These are phyloP conservation scores for Aspergillus neoniger DNA, from an alignment of 2,329 filamentous ascomycete genomes.

Conservation along the genomic window DNA sequence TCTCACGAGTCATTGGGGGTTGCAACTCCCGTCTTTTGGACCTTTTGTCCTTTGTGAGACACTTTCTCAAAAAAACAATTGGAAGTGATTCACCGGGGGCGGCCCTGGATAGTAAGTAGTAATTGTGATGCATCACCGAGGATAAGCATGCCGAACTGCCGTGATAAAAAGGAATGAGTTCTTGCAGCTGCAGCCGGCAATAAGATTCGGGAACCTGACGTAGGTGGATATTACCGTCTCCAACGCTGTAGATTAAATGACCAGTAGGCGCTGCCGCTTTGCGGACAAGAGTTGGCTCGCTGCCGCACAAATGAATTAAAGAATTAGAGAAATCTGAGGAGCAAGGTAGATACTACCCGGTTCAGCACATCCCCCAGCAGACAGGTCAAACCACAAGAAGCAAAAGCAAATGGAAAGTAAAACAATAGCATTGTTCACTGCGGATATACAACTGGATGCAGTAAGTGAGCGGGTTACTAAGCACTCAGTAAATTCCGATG, in stretches of 20 bases:
- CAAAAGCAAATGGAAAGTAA: neutral
- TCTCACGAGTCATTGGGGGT: neutral
- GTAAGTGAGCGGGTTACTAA: neutral
- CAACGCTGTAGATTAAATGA: constrained; percentile 6
- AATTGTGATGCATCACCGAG: neutral
- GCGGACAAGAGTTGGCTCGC: constrained; percentile 4
- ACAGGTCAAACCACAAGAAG: neutral
- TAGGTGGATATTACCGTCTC: constrained; percentile 1
- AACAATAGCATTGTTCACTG: constrained; percentile 1
- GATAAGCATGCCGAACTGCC: neutral
- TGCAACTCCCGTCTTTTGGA: neutral
- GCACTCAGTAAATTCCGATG: neutral
- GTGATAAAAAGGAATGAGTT: neutral
- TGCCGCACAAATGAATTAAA: neutral
- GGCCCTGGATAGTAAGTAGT: neutral
- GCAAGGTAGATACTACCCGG: neutral
- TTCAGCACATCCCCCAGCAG: neutral
- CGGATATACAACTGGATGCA: neutral
- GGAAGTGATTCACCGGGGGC: neutral
- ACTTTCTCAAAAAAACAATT: too few relatives aligned
- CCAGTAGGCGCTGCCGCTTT: neutral
- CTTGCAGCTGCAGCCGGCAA: neutral
- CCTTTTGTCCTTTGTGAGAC: neutral
- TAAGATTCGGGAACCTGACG: constrained; percentile 6
- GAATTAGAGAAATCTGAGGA: neutral